Percentiles rank a stretch among this genome's conserved stretches.
Evolutionary conservation across 73 alveolate genomes (phyloP).

Genomic region (Symbiodinium pilosum): DNA sequence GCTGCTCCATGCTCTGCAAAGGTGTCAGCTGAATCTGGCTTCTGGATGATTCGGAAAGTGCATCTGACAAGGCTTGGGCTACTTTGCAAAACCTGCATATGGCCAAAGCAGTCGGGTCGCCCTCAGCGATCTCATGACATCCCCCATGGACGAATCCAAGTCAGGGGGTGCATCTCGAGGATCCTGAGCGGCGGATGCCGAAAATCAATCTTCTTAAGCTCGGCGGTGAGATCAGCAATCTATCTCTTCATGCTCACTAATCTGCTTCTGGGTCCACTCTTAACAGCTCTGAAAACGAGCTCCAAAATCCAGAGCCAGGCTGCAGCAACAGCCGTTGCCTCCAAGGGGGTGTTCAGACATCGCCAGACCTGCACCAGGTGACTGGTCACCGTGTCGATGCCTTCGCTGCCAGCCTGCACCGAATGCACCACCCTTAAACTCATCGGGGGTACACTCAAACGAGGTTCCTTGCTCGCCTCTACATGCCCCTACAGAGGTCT

Average conservation of each 20-base stretch:
- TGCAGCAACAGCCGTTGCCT: not conserved
- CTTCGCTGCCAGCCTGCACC: conserved; percentile 24
- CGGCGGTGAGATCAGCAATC: too few relatives aligned
- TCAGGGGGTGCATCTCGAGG: not conserved
- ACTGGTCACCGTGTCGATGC: conserved; percentile 49
- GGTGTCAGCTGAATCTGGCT: too few relatives aligned
- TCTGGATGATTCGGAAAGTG: too few relatives aligned
- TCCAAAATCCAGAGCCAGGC: not conserved
- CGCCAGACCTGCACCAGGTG: conserved; percentile 53
- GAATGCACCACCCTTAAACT: too few relatives aligned
- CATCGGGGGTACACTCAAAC: too few relatives aligned
- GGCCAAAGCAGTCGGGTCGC: too few relatives aligned
- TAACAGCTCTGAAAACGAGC: not conserved
- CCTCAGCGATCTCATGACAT: not conserved
- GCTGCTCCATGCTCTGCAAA: too few relatives aligned
- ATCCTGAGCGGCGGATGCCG: not conserved
- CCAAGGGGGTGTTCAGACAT: conserved; percentile 1
- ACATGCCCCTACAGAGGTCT: too few relatives aligned
- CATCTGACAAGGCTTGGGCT: too few relatives aligned
- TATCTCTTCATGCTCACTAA: too few relatives aligned
- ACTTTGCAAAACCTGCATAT: too few relatives aligned
- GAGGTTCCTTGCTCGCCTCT: too few relatives aligned
- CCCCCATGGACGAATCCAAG: not conserved
- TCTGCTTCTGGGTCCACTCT: not conserved
- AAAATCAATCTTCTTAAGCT: not conserved